Evolutionary conservation across 495 filamentous ascomycete species (phyloP), one percentile per base, ranked within the genome.

Genomic region (Opeltia flavorubescens): DNA sequence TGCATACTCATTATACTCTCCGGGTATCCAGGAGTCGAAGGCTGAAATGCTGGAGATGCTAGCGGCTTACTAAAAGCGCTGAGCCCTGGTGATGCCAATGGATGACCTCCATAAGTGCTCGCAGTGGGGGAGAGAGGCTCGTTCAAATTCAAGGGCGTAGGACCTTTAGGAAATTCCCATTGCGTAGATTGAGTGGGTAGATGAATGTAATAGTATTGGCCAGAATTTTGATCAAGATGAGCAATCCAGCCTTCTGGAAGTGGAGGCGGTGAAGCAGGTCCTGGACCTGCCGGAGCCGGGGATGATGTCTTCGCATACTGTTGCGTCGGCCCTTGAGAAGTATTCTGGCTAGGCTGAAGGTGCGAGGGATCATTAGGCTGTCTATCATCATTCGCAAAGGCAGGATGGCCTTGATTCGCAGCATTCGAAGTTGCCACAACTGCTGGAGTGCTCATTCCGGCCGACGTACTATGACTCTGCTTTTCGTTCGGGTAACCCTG

Each of bases 121-220:
- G 74, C 71, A 0, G 83, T 80, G 3, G 89, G 87, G 24, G 86
- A 94, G 50, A 94, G 59, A 4, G 86, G 89, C 26, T 82, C 69
- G 42, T 86, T 84, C 48, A 94, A 71, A 55, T 83, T 81, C 48
- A 93, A 62, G 4, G 88, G 85, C 4, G 83, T 89, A 4, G 87
- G 85, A 0, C 84, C 86, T 64, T 95, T 94, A 18, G 91, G 91
- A 56, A 94, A 94, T 53, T 98, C 91, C 91, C 91, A 98, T 60
- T 98, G 91, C 11, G 91, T 98, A 3, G 87, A 86, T 58, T 95
- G 91, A 0, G 91, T 89, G 8, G 91, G 82, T 15, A 98, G 74
- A 60, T 98, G 93, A 51, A 98, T 98, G 59, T 98, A 98, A 59
- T 98, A 98, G 60, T 96, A 98, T 58, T 95, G 91, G 5, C 93